A percentile compares a stretch with the other conserved stretches of the same genome.
These are phyloP conservation scores for Phytophthora litchii DNA, from an alignment of 352 stramenopile species.

Conservation along the genomic window DNA sequence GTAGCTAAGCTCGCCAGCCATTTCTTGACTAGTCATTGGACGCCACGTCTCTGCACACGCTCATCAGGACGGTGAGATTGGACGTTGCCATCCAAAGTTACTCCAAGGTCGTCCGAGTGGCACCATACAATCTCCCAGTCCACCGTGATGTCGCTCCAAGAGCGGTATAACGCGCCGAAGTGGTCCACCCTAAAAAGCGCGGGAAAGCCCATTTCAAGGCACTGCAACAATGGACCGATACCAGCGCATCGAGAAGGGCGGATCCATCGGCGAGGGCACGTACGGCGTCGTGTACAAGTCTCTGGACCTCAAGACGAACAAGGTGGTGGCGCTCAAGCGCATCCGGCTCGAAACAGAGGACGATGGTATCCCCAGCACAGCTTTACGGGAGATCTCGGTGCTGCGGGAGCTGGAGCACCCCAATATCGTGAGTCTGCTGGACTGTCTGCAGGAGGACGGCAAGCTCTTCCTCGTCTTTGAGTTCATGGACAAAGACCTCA, in stretches of 20 bases:
- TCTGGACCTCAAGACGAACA: conserved; percentile 89
- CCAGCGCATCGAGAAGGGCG: conserved; percentile 94
- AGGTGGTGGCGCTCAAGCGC: conserved; percentile 95
- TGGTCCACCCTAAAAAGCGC: conserved; percentile 26
- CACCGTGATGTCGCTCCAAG: background rate
- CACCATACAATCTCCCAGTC: background rate
- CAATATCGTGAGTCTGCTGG: conserved; percentile 97
- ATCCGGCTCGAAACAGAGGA: conserved; percentile 99
- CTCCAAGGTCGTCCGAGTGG: background rate
- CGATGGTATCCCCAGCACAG: conserved; percentile 98
- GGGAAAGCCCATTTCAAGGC: conserved; percentile 9
- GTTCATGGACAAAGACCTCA: conserved; percentile 99
- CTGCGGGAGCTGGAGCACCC: conserved; percentile 97
- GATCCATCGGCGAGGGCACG: conserved; percentile 94
- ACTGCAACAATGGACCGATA: conserved; percentile 82
- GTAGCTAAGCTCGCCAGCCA: conserved; percentile 7
- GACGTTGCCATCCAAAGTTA: background rate
- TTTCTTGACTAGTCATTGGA: conserved; percentile 38
- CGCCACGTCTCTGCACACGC: conserved; percentile 5
- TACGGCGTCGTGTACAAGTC: conserved; percentile 98
- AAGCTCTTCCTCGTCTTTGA: conserved; percentile 99
- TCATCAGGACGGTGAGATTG: conserved; percentile 26
- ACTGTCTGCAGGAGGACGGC: conserved; percentile 95
- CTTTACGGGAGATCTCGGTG: conserved; percentile 98
- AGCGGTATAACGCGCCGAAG: background rate